Conservation (phyloP, 495 filamentous ascomycete species). For the Lasiosphaeria miniovina region DNA sequence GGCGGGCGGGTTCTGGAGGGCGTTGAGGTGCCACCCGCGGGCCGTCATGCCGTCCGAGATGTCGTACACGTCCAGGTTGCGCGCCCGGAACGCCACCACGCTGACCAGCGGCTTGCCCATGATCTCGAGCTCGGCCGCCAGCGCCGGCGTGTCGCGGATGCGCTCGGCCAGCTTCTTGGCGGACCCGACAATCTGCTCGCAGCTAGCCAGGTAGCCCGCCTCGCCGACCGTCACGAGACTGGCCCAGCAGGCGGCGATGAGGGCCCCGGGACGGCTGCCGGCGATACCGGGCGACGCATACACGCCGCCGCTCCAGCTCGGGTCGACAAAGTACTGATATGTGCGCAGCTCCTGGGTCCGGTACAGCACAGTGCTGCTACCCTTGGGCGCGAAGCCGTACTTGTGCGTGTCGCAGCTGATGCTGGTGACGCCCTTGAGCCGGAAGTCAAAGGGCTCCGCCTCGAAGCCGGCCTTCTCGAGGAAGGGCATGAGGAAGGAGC, state of each 20-base stretch:
- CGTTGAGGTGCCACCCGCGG: conserved; percentile 94
- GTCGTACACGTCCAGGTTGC: conserved; percentile 79
- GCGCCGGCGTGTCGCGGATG: conserved; percentile 61
- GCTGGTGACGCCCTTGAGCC: conserved; percentile 85
- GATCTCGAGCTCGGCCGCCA: conserved; percentile 70
- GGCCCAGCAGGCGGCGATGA: conserved; percentile 94
- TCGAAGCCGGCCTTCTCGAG: conserved; percentile 90
- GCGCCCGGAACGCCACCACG: conserved; percentile 82
- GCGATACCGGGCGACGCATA: conserved; percentile 91
- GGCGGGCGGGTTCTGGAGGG: conserved; percentile 86
- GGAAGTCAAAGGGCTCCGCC: conserved; percentile 86
- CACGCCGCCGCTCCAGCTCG: conserved; percentile 93
- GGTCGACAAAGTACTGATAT: conserved; percentile 94
- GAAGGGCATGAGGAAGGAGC: conserved; percentile 90
- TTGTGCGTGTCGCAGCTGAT: conserved; percentile 98
- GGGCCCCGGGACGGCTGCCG: conserved; percentile 84
- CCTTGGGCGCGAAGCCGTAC: conserved; percentile 97
- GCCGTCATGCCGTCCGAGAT: conserved; percentile 78
- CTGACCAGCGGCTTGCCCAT: conserved; percentile 84
- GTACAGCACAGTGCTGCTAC: conserved; percentile 89
- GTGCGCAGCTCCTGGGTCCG: conserved; percentile 70
- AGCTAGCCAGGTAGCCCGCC: conserved; percentile 80
- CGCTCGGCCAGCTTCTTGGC: conserved; percentile 77
- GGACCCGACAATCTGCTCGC: conserved; percentile 81
- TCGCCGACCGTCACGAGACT: conserved; percentile 85